Conservation (phyloP, 352 stramenopile species). For the Phytophthora sojae region DNA sequence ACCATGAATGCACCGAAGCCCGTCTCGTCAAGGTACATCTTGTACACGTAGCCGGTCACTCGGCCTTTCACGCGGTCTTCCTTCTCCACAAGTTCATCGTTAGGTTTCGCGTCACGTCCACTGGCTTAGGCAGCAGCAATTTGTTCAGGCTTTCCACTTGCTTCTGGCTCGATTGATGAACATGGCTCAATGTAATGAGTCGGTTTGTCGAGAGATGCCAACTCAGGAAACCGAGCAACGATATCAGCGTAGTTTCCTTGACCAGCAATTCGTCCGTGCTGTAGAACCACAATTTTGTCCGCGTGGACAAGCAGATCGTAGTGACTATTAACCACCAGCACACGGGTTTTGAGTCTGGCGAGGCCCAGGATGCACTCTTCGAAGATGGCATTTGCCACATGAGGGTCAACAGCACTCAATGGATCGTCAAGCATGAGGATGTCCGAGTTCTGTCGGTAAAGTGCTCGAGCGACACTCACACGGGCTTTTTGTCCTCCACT, state of each 20-base stretch:
- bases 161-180: not conserved
- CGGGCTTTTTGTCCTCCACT: constrained; percentile 93
- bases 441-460: constrained; percentile 88
- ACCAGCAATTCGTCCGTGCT: constrained; percentile 75
- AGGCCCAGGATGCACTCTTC: constrained; percentile 82
- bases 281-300: constrained; percentile 65
- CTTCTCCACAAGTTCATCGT: constrained; percentile 27
- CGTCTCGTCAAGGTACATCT: constrained; percentile 44
- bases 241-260: constrained; percentile 76
- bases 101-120: not conserved
- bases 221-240: constrained; percentile 39
- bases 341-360: constrained; percentile 61
- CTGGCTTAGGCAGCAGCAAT: not conserved
- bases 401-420: constrained; percentile 93
- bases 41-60: constrained; percentile 38
- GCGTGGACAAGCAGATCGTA: constrained; percentile 83
- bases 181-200: not conserved
- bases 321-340: constrained; percentile 93
- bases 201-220: constrained; percentile 12
- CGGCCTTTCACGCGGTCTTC: constrained; percentile 44
- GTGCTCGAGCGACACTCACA: constrained; percentile 84
- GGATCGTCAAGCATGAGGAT: constrained; percentile 94
- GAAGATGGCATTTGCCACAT: constrained; percentile 95
- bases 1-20: constrained; percentile 31
- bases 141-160: not conserved